Conservation (phyloP, 164 flowering plant genomes). For the Hamamelis virginiana region DNA sequence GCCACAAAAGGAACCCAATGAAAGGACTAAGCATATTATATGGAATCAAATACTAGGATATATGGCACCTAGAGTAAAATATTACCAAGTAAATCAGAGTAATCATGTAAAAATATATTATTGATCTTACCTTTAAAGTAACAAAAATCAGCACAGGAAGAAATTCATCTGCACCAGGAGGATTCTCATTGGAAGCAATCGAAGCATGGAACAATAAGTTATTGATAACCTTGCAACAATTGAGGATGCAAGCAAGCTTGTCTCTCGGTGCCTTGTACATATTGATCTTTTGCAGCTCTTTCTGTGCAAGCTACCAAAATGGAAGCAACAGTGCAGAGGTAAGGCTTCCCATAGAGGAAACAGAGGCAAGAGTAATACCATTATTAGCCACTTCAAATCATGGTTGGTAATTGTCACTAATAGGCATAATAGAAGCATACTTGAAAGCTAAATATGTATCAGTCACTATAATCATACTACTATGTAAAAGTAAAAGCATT, state of each 20-base stretch:
- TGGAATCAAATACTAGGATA: background rate
- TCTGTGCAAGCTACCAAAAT: constrained; percentile 80
- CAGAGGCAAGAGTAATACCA: background rate
- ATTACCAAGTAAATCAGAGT: background rate
- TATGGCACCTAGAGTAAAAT: too few species aligned
- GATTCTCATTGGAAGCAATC: constrained; percentile 70
- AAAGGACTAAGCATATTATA: too few species aligned
- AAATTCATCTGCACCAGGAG: constrained; percentile 98
- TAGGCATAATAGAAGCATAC: background rate
- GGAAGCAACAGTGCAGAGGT: background rate
- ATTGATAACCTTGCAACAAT: constrained; percentile 84
- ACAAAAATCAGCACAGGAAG: constrained; percentile 94
- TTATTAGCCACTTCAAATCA: background rate
- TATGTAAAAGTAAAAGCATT: too few species aligned
- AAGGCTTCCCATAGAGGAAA: background rate
- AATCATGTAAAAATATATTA: background rate
- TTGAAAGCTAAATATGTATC: background rate
- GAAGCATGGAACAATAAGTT: constrained; percentile 83
- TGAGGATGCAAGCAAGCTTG: constrained; percentile 87
- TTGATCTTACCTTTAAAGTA: constrained; percentile 65
- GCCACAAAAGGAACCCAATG: too few species aligned
- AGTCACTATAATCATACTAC: too few species aligned
- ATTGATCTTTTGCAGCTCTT: constrained; percentile 91
- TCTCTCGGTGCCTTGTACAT: constrained; percentile 99
- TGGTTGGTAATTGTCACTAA: background rate